Percentiles rank a stretch among this genome's conserved stretches.
phyloP scores from a whole-genome alignment of 2,329 filamentous ascomycete genomes.

The Dothideomycetidae sp. region DNA sequence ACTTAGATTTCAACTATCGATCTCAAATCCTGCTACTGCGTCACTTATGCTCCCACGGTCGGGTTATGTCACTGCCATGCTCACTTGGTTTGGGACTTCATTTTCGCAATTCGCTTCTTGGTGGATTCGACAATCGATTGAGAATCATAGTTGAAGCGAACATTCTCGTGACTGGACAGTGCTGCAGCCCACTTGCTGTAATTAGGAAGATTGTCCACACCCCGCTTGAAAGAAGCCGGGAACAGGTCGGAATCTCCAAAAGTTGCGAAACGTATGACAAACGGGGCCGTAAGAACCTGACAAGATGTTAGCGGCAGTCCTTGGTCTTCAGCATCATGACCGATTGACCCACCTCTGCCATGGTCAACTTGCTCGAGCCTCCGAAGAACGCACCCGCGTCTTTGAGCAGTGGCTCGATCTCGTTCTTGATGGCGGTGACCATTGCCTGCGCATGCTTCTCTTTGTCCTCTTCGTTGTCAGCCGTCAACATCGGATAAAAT shows the following conservation, averaged over 20 bases:
- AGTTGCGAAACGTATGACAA: slow-evolving; percentile 46
- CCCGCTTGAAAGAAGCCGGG: slow-evolving; percentile 33
- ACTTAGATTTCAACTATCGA: no score
- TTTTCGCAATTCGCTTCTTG: slow-evolving; percentile 27
- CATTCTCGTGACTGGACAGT: slow-evolving; percentile 37
- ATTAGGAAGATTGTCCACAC: slow-evolving; percentile 13
- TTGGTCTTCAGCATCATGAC: neutral
- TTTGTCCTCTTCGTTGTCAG: slow-evolving; percentile 36
- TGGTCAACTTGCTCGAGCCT: slow-evolving; percentile 41
- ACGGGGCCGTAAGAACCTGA: slow-evolving; percentile 36
- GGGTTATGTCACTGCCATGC: no score
- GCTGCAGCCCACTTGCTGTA: slow-evolving; percentile 20
- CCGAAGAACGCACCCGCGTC: slow-evolving; percentile 33
- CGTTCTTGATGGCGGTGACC: slow-evolving; percentile 47
- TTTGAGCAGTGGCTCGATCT: slow-evolving; percentile 56
- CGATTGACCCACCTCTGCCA: slow-evolving; percentile 50
- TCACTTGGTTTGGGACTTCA: slow-evolving; percentile 17
- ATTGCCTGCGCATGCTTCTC: slow-evolving; percentile 36
- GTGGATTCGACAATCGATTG: slow-evolving; percentile 39
- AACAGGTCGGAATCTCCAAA: slow-evolving; percentile 39
- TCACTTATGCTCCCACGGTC: no score
- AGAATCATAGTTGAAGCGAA: slow-evolving; percentile 49
- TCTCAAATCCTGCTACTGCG: no score
- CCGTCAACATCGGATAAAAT: slow-evolving; percentile 34
- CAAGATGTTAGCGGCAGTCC: slow-evolving; percentile 21